These are phyloP conservation scores for Penicillium sp. DNA, from an alignment of 2,329 filamentous ascomycete genomes.

Conservation along the genomic window DNA sequence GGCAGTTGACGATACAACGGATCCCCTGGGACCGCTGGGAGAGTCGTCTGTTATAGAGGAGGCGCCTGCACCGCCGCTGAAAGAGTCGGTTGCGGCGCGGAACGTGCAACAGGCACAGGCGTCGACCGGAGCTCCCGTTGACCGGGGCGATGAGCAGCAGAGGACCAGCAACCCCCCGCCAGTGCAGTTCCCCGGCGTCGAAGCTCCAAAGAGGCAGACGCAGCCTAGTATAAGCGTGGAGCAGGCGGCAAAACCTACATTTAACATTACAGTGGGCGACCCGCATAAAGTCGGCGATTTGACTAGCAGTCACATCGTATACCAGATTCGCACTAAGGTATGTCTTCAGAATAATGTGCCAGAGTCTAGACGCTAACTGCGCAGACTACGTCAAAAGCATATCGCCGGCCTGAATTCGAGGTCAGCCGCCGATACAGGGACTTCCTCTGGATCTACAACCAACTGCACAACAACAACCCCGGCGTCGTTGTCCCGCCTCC, in stretches of 20 bases:
- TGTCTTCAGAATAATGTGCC: background rate
- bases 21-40: conserved; percentile 59
- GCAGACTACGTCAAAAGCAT: conserved; percentile 92
- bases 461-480: conserved; percentile 88
- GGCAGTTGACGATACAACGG: conserved; percentile 59
- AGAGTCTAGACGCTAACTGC: background rate
- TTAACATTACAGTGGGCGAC: conserved; percentile 88
- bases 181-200: conserved; percentile 48
- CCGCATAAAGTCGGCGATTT: conserved; percentile 97
- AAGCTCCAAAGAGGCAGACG: conserved; percentile 47
- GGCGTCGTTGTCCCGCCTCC: conserved; percentile 93
- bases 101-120: conserved; percentile 43
- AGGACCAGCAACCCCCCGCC: conserved; percentile 61
- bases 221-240: conserved; percentile 85
- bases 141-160: conserved; percentile 66
- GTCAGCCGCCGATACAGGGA: conserved; percentile 93
- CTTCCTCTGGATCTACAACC: conserved; percentile 96
- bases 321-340: conserved; percentile 91
- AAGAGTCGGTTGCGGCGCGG: conserved; percentile 47
- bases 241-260: conserved; percentile 86
- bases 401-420: conserved; percentile 85
- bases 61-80: conserved; percentile 57
- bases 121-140: conserved; percentile 55
- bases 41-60: conserved; percentile 47
- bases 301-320: conserved; percentile 96